Evolutionary conservation across 768 basidiomycete species (phyloP).

Genomic region (Polyporus arcularius): DNA sequence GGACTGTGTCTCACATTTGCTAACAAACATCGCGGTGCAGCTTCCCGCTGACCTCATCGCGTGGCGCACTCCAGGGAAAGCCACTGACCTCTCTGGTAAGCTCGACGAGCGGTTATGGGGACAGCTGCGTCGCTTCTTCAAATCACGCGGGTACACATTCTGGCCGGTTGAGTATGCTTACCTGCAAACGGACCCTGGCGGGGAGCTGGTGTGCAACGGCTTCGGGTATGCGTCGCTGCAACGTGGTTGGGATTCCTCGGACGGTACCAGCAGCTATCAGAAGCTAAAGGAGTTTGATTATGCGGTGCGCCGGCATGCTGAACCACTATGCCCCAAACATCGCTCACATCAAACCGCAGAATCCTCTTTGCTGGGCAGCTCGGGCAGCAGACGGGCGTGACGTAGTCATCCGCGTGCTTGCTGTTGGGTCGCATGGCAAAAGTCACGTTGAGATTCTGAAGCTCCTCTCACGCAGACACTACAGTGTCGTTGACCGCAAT

Average conservation of each 20-base stretch:
- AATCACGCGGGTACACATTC: too few species aligned
- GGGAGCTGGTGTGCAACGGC: too few species aligned
- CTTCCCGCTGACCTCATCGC: too few species aligned
- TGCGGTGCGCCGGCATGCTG: background rate
- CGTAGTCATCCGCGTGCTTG: conserved; percentile 10
- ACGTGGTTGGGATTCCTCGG: background rate
- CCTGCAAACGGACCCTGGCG: too few species aligned
- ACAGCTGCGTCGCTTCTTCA: too few species aligned
- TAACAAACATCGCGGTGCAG: too few species aligned
- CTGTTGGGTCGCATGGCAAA: background rate
- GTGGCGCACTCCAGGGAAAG: too few species aligned
- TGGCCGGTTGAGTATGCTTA: too few species aligned
- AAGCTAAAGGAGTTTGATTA: background rate
- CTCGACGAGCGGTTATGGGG: too few species aligned
- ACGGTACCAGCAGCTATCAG: background rate
- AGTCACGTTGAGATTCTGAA: conserved; percentile 24
- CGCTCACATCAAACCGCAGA: background rate
- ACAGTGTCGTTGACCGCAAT: conserved; percentile 21
- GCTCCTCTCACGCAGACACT: conserved; percentile 19
- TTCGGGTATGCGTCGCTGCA: background rate
- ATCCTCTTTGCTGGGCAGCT: conserved; percentile 1
- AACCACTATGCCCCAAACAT: background rate
- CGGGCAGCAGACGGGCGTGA: background rate
- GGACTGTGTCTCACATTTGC: too few species aligned
- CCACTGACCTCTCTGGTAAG: too few species aligned